Percentiles rank a stretch among this genome's conserved stretches.
Evolutionary conservation across 345 rosid genomes (phyloP).

Genomic region (Gynandropsis gynandra): DNA sequence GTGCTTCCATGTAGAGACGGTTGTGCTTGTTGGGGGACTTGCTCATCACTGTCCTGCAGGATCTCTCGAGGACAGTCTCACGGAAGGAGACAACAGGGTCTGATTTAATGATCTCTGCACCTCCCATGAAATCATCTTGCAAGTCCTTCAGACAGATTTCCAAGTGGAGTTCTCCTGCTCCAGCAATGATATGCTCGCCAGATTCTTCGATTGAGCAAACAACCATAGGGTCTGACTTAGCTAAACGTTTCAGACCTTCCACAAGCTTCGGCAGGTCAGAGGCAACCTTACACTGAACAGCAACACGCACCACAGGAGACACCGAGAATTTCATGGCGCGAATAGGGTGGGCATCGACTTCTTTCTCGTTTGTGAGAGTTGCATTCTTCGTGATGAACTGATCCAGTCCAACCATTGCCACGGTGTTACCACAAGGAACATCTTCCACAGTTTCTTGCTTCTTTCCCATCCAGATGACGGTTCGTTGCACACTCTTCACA

Average conservation of each 20-base stretch:
- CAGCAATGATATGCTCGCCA: neutral
- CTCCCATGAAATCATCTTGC: neutral
- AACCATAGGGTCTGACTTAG: neutral
- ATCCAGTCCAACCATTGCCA: neutral
- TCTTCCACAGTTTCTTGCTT: slow-evolving; percentile 65
- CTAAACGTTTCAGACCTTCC: neutral
- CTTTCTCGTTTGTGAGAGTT: neutral
- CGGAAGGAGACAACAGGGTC: neutral
- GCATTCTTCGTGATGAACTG: neutral
- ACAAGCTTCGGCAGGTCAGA: neutral
- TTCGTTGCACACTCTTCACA: slow-evolving; percentile 38
- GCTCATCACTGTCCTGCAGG: neutral
- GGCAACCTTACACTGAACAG: neutral
- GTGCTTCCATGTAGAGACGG: slow-evolving; percentile 54
- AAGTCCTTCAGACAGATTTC: neutral
- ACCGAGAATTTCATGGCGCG: slow-evolving; percentile 1
- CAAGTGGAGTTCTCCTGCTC: neutral
- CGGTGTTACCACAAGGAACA: slow-evolving; percentile 37
- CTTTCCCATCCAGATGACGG: slow-evolving; percentile 80
- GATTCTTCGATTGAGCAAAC: neutral
- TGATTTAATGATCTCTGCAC: neutral
- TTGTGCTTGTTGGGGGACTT: slow-evolving; percentile 2
- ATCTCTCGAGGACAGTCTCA: slow-evolving; percentile 2
- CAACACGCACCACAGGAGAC: neutral
- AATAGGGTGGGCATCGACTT: neutral